These are phyloP conservation scores for Phytophthora hybrid DNA, from an alignment of 352 stramenopile species.

Conservation along the genomic window DNA sequence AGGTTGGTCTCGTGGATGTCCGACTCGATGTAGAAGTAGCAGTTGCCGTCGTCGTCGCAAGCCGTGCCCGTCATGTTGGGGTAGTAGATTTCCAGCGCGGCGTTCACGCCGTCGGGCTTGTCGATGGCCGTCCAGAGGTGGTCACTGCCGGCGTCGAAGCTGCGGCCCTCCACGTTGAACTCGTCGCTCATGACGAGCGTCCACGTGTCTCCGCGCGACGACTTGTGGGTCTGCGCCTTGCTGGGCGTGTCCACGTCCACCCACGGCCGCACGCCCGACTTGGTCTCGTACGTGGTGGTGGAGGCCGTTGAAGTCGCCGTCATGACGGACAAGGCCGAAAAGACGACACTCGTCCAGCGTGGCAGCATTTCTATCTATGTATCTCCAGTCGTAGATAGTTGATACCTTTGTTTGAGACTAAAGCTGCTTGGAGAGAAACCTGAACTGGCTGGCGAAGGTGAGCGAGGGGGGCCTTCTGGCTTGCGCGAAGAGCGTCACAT, in stretches of 20 bases:
- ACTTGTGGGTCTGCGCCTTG: conserved; percentile 43
- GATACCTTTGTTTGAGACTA: neutral
- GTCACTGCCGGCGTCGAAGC: conserved; percentile 93
- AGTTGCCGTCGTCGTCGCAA: conserved; percentile 57
- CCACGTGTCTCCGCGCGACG: conserved; percentile 56
- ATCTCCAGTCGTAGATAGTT: neutral
- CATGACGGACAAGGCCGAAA: neutral
- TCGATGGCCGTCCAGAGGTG: conserved; percentile 93
- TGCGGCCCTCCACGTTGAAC: conserved; percentile 44
- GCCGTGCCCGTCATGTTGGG: conserved; percentile 76
- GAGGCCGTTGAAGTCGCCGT: neutral
- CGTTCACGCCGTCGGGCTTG: conserved; percentile 79
- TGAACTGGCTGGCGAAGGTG: conserved; percentile 25
- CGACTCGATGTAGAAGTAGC: conserved; percentile 75
- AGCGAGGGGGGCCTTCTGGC: neutral
- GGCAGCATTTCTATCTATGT: conserved; percentile 10
- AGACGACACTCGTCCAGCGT: conserved; percentile 13
- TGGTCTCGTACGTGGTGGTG: conserved; percentile 37
- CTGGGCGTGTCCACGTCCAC: conserved; percentile 60
- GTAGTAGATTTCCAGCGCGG: conserved; percentile 71
- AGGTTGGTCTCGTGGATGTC: conserved; percentile 52
- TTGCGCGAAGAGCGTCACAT: conserved; percentile 8
- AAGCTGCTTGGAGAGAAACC: conserved; percentile 15
- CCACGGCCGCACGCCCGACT: conserved; percentile 60
- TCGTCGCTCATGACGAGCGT: conserved; percentile 63